Evolutionary conservation across 2,329 filamentous ascomycete species (phyloP).

Genomic region (Trichothecium sympodiale): DNA sequence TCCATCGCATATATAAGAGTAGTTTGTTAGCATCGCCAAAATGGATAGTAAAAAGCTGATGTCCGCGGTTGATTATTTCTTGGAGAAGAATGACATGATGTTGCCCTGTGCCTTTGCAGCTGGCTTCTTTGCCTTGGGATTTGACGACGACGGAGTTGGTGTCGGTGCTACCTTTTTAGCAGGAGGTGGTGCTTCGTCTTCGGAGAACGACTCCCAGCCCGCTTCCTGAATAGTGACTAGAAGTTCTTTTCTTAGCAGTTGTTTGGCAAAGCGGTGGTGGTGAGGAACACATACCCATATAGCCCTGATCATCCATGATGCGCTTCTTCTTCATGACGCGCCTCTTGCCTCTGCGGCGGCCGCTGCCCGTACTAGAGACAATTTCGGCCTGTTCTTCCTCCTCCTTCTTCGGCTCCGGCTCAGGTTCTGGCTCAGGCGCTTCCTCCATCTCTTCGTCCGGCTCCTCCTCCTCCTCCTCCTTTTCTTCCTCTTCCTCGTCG

Average conservation of each 20-base stretch:
- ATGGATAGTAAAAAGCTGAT: background rate
- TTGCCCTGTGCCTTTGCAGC: slow-evolving; percentile 59
- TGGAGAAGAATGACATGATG: slow-evolving; percentile 88
- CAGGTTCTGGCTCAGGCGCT: slow-evolving; percentile 17
- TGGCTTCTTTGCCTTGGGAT: slow-evolving; percentile 42
- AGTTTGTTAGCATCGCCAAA: no score
- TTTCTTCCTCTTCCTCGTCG: slow-evolving; percentile 24
- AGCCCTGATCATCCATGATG: slow-evolving; percentile 78
- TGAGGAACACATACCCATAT: slow-evolving; percentile 53
- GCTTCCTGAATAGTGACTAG: slow-evolving; percentile 76
- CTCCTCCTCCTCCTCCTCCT: slow-evolving; percentile 27
- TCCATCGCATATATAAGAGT: no score
- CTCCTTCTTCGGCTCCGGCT: slow-evolving; percentile 21
- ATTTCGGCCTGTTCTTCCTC: slow-evolving; percentile 38
- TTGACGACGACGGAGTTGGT: slow-evolving; percentile 32
- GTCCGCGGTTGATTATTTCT: slow-evolving; percentile 55
- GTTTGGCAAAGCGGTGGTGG: background rate
- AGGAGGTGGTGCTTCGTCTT: slow-evolving; percentile 58
- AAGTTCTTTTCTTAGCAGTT: slow-evolving; percentile 1
- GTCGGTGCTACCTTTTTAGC: slow-evolving; percentile 41
- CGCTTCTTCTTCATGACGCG: slow-evolving; percentile 82
- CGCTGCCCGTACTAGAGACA: slow-evolving; percentile 40
- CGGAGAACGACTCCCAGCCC: slow-evolving; percentile 87
- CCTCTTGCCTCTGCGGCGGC: slow-evolving; percentile 64
- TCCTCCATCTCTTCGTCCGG: slow-evolving; percentile 26